Base-by-base conservation (phyloP, 306 rosid genomes). In the Abrus pulchellus region DNA sequence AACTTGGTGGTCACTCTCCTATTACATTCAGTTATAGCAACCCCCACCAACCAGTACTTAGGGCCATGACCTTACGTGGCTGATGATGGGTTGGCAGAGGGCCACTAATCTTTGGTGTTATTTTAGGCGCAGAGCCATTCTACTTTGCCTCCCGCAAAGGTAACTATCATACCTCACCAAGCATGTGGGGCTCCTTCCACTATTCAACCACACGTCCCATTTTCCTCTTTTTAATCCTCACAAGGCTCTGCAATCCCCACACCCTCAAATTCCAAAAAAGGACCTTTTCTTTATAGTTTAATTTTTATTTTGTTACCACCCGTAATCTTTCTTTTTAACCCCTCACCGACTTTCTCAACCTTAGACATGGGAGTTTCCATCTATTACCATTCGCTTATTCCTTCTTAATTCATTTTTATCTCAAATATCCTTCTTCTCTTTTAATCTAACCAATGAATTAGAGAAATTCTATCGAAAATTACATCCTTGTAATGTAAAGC, bases 141-240 rank as follows among this genome's bases (percentile, higher is more conserved):
- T 79, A 41, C 77, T 83, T 86, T 79, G 74, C 87, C 89, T 79
- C 59, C 38, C 27, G 54, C 59, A 79, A 80, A 83, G 89, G 89
- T 68, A 79, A 79, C 78, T n/a, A 83, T 75, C 76, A 79, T 67
- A 73, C 70, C 73, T 75, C 74, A 61, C 55, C 72, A 56, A 82
- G 57, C 68, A 38, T 43, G 84, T 82, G 84, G 84, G 82, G 68
- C 45, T 69, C 40, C 44, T 20, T 55, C 3, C 14, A 27, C 48
- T 30, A 49, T 49, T 49, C 66, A 7, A 45, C 71, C 63, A 59
- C 68, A 57, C 77, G 14, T 40, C 82, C 36, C 27, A 8, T 9
- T 77, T 78, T 69, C 13, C 72, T 62, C 47, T 48, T 41, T 53
- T 48, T 1, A 78, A 34, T 72, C 68, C 76, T 55, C 53, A 52